Evolutionary conservation across 2,329 filamentous ascomycete species (phyloP).

Genomic region (Ustilaginoidea virens): DNA sequence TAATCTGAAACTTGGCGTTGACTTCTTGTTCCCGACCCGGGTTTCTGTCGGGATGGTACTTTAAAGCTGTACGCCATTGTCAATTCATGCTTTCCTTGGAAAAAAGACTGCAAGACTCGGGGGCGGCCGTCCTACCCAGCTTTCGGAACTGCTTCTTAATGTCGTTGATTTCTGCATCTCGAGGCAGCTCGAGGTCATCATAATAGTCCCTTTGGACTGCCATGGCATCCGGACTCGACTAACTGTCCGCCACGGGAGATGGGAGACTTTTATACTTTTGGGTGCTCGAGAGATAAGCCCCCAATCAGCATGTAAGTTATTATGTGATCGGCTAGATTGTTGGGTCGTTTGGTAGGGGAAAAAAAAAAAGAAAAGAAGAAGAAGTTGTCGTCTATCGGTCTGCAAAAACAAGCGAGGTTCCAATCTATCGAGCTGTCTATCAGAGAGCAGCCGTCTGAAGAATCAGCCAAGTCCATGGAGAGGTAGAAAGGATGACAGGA

Average conservation of each 20-base stretch:
- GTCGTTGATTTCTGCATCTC: conserved; percentile 53
- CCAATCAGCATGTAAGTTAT: conserved; percentile 8
- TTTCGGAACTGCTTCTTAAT: conserved; percentile 80
- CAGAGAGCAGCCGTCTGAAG: too few relatives aligned
- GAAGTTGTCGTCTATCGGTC: too few relatives aligned
- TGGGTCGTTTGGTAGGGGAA: too few relatives aligned
- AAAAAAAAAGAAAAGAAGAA: too few relatives aligned
- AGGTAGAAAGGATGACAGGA: too few relatives aligned
- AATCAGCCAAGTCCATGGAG: too few relatives aligned
- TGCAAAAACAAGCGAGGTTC: too few relatives aligned
- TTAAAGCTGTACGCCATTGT: conserved; percentile 63
- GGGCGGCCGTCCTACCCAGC: conserved; percentile 41
- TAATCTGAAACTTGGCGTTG: conserved; percentile 70
- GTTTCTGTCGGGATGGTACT: conserved; percentile 82
- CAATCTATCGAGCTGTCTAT: too few relatives aligned
- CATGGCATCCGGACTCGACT: conserved; percentile 13
- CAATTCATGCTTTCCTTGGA: too few relatives aligned
- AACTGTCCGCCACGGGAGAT: conserved; percentile 1
- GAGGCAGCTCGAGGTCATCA: conserved; percentile 59
- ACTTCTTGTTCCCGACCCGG: conserved; percentile 67
- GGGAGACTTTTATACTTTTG: too few relatives aligned
- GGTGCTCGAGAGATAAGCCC: conserved; percentile 1
- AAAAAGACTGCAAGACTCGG: too few relatives aligned
- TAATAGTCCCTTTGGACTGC: conserved; percentile 58
- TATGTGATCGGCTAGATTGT: too few relatives aligned